A percentile compares a stretch with the other conserved stretches of the same genome.
phyloP scores from a whole-genome alignment of 2,329 filamentous ascomycete species.

The Raffaelea ambrosiae region DNA sequence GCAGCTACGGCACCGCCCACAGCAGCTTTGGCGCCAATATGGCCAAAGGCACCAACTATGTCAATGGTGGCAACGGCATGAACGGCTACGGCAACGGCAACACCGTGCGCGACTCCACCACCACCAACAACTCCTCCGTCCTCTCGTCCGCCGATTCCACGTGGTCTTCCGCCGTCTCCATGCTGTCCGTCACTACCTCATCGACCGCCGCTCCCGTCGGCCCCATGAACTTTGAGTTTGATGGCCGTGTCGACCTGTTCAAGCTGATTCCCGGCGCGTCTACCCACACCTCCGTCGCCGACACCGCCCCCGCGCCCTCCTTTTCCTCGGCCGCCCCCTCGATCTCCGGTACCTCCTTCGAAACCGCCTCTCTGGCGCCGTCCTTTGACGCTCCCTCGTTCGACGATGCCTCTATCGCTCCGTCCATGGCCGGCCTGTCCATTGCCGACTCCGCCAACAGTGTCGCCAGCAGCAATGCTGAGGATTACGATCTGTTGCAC shows the following conservation, averaged over 20 bases:
- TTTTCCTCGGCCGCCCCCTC: background rate
- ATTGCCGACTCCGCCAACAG: conserved; percentile 36
- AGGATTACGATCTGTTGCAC: conserved; percentile 32
- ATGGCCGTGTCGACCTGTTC: conserved; percentile 37
- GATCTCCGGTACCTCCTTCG: background rate
- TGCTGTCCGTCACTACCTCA: background rate
- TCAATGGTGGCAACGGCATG: background rate
- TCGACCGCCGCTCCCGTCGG: background rate
- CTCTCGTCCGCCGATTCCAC: background rate
- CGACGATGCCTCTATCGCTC: background rate
- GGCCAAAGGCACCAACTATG: too few relatives aligned
- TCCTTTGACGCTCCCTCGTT: background rate
- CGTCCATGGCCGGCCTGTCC: background rate
- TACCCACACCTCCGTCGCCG: background rate
- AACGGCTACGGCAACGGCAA: background rate
- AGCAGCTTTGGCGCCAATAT: background rate
- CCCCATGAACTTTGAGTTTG: conserved; percentile 34
- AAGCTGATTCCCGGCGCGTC: conserved; percentile 20
- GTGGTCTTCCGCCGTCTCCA: background rate
- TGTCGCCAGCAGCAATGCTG: conserved; percentile 22
- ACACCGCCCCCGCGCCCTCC: background rate
- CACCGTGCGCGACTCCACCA: background rate
- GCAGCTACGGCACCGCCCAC: background rate
- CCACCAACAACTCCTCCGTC: background rate
- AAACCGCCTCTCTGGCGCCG: background rate